phyloP scores from a whole-genome alignment of 257 asterid genomes.

The Przewalskia tangutica region DNA sequence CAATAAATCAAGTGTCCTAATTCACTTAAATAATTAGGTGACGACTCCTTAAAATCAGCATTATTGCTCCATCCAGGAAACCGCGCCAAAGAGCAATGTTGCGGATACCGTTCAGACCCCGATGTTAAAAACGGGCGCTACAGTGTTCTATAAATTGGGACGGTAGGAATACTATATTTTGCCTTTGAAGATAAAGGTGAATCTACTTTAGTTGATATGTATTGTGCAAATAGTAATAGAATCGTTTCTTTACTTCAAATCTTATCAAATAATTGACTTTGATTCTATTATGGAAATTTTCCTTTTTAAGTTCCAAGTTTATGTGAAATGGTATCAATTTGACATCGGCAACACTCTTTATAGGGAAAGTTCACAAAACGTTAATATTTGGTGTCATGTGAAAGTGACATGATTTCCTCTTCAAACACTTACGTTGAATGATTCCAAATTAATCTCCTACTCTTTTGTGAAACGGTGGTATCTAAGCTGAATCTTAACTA shows the following conservation, averaged over 20 bases:
- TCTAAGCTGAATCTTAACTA: fast-evolving
- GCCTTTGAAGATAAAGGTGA: neutral
- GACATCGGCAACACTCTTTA: neutral
- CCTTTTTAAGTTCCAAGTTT: constrained; percentile 3
- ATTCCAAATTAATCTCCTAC: neutral
- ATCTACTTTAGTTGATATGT: neutral
- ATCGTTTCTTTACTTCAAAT: constrained; percentile 6
- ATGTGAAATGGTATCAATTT: neutral
- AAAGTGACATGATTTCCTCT: neutral
- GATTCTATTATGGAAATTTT: neutral
- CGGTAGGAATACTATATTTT: neutral
- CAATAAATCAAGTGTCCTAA: too few species aligned
- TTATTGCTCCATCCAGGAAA: too few species aligned
- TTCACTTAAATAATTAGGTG: too few species aligned
- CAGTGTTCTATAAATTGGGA: too few species aligned
- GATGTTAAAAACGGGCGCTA: too few species aligned
- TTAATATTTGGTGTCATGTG: constrained; percentile 15
- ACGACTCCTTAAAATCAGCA: too few species aligned
- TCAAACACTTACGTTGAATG: neutral
- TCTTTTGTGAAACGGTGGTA: neutral
- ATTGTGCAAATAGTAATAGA: neutral
- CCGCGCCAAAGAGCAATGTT: too few species aligned
- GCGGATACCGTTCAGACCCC: too few species aligned
- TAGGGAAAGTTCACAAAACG: neutral
- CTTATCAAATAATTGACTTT: neutral